Percentiles rank a stretch among this genome's conserved stretches.
phyloP scores from a whole-genome alignment of 1,284 basidiomycete genomes.

The Microbotryomycetes sp. region DNA sequence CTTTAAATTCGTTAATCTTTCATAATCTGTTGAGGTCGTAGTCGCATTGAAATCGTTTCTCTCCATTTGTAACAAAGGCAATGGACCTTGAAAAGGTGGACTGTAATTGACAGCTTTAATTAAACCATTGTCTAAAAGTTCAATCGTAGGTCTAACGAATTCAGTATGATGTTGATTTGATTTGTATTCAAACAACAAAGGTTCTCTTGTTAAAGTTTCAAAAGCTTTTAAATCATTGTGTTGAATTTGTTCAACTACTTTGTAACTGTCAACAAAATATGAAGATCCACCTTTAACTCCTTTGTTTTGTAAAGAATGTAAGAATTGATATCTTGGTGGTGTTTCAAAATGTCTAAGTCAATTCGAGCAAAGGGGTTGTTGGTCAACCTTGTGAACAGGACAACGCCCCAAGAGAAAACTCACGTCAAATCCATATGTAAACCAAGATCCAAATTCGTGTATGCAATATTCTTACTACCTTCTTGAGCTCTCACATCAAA shows the following conservation, averaged over 20 bases:
- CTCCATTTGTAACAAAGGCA: slow-evolving; percentile 36
- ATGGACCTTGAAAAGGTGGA: slow-evolving; percentile 87
- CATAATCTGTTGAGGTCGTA: slow-evolving; percentile 45
- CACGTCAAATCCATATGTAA: slow-evolving; percentile 89
- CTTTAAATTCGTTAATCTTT: slow-evolving; percentile 47
- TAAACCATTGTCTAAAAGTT: slow-evolving; percentile 46
- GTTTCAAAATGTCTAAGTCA: slow-evolving; percentile 59
- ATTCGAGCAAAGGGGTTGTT: not conserved
- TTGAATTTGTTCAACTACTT: slow-evolving; percentile 59
- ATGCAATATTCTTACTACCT: slow-evolving; percentile 84
- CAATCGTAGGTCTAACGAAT: slow-evolving; percentile 69
- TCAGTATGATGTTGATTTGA: slow-evolving; percentile 85
- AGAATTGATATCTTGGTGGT: slow-evolving; percentile 83
- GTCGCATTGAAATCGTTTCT: slow-evolving; percentile 14
- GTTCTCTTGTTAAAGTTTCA: slow-evolving; percentile 55
- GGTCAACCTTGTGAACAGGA: not conserved
- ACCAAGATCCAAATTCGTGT: slow-evolving; percentile 83
- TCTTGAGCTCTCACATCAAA: slow-evolving; percentile 76
- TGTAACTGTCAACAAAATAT: slow-evolving; percentile 78
- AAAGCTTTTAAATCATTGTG: slow-evolving; percentile 53
- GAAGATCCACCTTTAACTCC: slow-evolving; percentile 73
- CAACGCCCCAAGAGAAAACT: slow-evolving; percentile 39
- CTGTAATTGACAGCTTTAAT: slow-evolving; percentile 79
- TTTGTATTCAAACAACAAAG: slow-evolving; percentile 81
- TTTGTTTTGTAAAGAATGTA: slow-evolving; percentile 79